Conservation (phyloP, 2,329 filamentous ascomycete species). For the Exophiala dermatitidis region DNA sequence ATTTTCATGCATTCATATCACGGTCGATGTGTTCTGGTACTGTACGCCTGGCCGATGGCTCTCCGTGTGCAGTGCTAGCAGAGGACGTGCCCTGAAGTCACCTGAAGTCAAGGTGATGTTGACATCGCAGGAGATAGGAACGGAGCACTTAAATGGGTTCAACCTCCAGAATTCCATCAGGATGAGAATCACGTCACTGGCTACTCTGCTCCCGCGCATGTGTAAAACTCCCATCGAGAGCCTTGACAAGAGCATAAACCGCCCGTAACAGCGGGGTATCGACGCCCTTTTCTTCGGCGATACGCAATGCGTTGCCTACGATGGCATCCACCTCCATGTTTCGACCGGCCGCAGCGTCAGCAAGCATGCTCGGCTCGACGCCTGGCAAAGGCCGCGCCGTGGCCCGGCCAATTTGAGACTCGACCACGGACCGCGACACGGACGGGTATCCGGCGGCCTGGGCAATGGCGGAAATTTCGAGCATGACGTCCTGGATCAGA, state of each 20-base stretch:
- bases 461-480: constrained; percentile 41
- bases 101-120: no score
- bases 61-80: no score
- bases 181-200: no score
- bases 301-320: constrained; percentile 40
- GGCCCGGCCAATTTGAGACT: constrained; percentile 35
- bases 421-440: constrained; percentile 34
- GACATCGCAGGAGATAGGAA: no score
- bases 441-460: constrained; percentile 35
- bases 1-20: no score
- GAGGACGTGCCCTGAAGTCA: no score
- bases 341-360: constrained; percentile 39
- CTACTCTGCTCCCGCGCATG: not conserved
- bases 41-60: no score
- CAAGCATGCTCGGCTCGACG: constrained; percentile 46
- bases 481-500: constrained; percentile 37
- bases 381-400: constrained; percentile 34
- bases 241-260: constrained; percentile 42
- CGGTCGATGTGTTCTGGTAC: no score
- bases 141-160: no score
- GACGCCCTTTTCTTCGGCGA: constrained; percentile 38
- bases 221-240: constrained; percentile 22
- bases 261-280: constrained; percentile 38
- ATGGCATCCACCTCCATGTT: constrained; percentile 47
- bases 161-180: no score